A percentile compares a stretch with the other conserved stretches of the same genome.
phyloP scores from a whole-genome alignment of 257 asterid species.

The Solanum pimpinellifolium region DNA sequence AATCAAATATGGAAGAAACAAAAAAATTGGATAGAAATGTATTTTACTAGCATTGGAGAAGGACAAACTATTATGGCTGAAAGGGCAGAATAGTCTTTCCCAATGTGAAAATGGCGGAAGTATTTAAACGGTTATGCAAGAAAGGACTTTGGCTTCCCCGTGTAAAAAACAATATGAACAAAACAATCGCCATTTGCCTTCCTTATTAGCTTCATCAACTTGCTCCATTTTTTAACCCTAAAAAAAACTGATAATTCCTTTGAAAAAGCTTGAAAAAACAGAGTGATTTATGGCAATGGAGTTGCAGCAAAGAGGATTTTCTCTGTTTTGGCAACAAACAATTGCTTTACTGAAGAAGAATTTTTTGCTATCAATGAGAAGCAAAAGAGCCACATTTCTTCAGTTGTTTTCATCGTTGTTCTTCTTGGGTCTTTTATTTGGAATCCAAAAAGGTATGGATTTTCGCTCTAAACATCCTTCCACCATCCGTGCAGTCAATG shows the following conservation, averaged over 20 bases:
- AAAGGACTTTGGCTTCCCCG: background rate
- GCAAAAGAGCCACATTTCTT: constrained; percentile 10
- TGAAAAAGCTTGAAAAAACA: background rate
- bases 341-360: constrained; percentile 29
- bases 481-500: background rate
- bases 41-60: background rate
- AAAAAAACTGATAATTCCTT: background rate
- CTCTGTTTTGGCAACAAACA: constrained; percentile 22
- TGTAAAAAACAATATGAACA: background rate
- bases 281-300: constrained; percentile 7
- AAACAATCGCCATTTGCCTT: background rate
- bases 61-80: background rate
- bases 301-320: constrained; percentile 11
- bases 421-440: constrained; percentile 19
- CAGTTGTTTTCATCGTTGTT: constrained; percentile 25
- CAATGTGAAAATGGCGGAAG: background rate
- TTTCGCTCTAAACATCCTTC: background rate
- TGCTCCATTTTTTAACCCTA: background rate
- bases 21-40: background rate
- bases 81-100: background rate
- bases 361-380: constrained; percentile 11
- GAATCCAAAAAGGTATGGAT: background rate
- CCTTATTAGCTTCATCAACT: background rate
- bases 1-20: background rate
- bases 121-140: background rate